Evolutionary conservation across 2,329 filamentous ascomycete species (phyloP), one percentile per base, ranked within the genome.

Genomic region (Penicillium thymicola): DNA sequence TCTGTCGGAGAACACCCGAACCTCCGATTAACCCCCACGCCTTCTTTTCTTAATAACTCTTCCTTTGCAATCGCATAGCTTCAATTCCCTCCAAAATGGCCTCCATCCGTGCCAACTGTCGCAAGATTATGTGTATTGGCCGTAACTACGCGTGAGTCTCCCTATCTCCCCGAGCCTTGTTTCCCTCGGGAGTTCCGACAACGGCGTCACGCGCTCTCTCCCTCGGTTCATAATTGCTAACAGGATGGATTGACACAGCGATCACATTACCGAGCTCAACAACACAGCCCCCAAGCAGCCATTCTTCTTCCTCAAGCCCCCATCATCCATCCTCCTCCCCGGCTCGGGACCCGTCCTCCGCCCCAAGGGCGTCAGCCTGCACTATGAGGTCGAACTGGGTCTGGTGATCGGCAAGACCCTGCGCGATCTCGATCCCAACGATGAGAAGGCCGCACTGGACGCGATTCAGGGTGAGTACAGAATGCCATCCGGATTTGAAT

Each of bases 231-330:
- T 16, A 52, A 45, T 52, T 34, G 43, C 48, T 56, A 38, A 56
- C 36, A 34, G 8, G n/a, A 36, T 38, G 34, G 23, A 47, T 30
- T 64, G 42, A 53, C 43, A 40, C 36, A 94, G 90, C 69, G 94
- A 96, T 75, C 94, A 99, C 78, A 89, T 97, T 71, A 85, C 88
- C 62, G 94, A 99, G 80, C 84, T 99, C 65, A 92, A 92, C 76
- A 96, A 88, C 76, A 81, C 83, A 59, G 86, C 86, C 63, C 94
- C 94, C 49, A 95, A 94, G 75, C 92, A 97, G 76, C 94, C 94
- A 27, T 97, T 99, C 79, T 99, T 97, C 86, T 99, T 99, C 83
- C 85, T 97, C 66, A 99, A 99, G 82, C 94, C 94, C 2, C 79
- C 92, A 0, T 90, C 89, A 40, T 90, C 92, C 4, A 90, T 99